phyloP scores from a whole-genome alignment of 192 early-diverging fungal species.

The Ambispora gerdemannii region DNA sequence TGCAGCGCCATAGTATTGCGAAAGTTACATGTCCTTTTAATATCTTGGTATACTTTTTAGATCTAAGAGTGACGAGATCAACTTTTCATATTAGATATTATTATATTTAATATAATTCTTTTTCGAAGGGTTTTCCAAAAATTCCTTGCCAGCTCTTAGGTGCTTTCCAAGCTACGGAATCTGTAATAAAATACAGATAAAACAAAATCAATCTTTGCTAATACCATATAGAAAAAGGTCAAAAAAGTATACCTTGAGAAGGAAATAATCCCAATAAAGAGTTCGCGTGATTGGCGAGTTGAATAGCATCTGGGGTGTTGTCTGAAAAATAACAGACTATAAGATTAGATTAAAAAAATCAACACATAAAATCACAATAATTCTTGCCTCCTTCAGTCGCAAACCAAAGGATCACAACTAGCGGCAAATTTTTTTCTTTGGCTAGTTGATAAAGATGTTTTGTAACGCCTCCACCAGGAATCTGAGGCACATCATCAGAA shows the following conservation, averaged over 20 bases:
- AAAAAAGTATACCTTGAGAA: constrained; percentile 26
- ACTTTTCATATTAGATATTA: too few relatives aligned
- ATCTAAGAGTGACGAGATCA: too few relatives aligned
- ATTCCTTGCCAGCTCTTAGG: constrained; percentile 55
- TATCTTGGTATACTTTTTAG: too few relatives aligned
- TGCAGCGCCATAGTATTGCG: too few relatives aligned
- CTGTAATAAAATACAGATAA: not conserved
- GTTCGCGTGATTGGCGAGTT: constrained; percentile 53
- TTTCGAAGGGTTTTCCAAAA: constrained; percentile 51
- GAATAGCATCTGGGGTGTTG: constrained; percentile 66
- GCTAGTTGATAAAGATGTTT: constrained; percentile 50
- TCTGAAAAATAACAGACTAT: constrained; percentile 35
- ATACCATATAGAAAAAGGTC: not conserved
- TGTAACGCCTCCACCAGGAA: constrained; percentile 61
- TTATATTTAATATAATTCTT: constrained; percentile 47
- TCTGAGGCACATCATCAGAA: constrained; percentile 37
- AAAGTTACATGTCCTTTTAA: too few relatives aligned
- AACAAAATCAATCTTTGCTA: not conserved
- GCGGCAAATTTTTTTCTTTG: constrained; percentile 39
- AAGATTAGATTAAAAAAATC: not conserved
- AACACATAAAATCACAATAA: not conserved
- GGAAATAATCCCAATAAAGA: constrained; percentile 30
- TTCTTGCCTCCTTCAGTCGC: constrained; percentile 64
- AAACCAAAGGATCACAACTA: constrained; percentile 55
- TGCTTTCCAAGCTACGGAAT: constrained; percentile 39